Conservation (phyloP, 768 basidiomycete genomes). For the Psilocybe azurescens region DNA sequence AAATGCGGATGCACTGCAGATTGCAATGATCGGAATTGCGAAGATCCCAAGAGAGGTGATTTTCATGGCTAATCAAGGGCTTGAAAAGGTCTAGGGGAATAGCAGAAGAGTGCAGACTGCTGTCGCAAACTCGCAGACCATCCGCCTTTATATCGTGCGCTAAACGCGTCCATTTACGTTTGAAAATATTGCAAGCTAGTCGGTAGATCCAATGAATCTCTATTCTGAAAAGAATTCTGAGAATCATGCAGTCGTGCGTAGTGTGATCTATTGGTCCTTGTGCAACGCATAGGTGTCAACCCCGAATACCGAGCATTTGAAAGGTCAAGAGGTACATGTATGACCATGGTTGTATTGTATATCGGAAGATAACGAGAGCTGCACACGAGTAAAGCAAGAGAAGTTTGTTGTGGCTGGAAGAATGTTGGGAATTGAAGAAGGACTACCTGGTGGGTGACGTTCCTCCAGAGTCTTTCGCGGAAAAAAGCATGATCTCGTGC, state of each 20-base stretch:
- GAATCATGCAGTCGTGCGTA: constrained; percentile 19
- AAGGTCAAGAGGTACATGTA: constrained; percentile 1
- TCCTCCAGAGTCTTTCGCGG: constrained; percentile 13
- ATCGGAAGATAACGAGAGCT: background rate
- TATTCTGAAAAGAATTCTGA: constrained; percentile 20
- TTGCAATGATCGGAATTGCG: constrained; percentile 6
- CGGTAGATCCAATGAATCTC: constrained; percentile 17
- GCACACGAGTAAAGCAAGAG: constrained; percentile 1
- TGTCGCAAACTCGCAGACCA: background rate
- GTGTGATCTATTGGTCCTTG: constrained; percentile 15
- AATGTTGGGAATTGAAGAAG: background rate
- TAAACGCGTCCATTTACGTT: constrained; percentile 6
- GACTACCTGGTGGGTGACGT: background rate
- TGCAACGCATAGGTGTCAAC: background rate
- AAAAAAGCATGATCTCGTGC: constrained; percentile 5
- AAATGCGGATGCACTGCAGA: constrained; percentile 13
- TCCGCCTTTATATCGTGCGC: constrained; percentile 16
- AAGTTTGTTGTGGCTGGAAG: constrained; percentile 1
- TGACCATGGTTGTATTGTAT: constrained; percentile 1
- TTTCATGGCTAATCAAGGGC: constrained; percentile 14
- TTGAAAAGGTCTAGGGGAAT: background rate
- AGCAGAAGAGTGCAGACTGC: background rate
- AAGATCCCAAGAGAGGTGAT: constrained; percentile 2
- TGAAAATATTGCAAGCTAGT: constrained; percentile 1
- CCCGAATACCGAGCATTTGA: background rate